Percentiles rank a stretch among this genome's conserved stretches.
Conservation (phyloP, 257 asterid species). For the Nicotiana attenuata region DNA sequence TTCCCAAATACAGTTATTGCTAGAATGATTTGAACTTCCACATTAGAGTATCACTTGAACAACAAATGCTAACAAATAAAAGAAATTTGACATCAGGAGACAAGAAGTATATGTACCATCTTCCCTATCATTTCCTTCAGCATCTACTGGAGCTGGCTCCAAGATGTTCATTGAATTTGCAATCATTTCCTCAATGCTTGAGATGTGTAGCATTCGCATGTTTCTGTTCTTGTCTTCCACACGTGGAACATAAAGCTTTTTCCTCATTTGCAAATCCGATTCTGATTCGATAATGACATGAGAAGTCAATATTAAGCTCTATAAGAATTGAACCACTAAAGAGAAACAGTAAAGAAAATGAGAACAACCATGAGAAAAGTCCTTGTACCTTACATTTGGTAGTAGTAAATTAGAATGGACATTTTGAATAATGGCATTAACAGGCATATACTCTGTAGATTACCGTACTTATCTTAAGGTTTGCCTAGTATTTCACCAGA, state of each 20-base stretch:
- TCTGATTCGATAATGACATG: slow-evolving; percentile 34
- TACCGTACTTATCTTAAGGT: background rate
- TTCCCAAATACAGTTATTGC: background rate
- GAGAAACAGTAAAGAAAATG: background rate
- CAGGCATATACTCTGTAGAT: background rate
- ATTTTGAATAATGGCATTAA: background rate
- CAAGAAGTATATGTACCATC: slow-evolving; percentile 44
- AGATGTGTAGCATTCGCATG: slow-evolving; percentile 88
- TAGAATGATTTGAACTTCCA: background rate
- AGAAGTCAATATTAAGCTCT: background rate
- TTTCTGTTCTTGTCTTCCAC: slow-evolving; percentile 86
- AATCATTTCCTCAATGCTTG: slow-evolving; percentile 68
- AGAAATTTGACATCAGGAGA: background rate
- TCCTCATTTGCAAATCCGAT: slow-evolving; percentile 39
- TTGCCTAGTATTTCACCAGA: background rate
- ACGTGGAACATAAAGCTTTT: slow-evolving; percentile 84
- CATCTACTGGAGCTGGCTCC: slow-evolving; percentile 68
- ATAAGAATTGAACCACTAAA: background rate
- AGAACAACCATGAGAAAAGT: background rate
- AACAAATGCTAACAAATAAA: background rate
- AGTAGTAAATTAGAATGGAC: background rate
- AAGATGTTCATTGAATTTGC: slow-evolving; percentile 87
- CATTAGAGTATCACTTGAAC: background rate
- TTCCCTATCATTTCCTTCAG: slow-evolving; percentile 71
- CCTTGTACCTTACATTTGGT: background rate